Evolutionary conservation across 2,329 filamentous ascomycete genomes (phyloP).

Genomic region (Geosmithia flava): DNA sequence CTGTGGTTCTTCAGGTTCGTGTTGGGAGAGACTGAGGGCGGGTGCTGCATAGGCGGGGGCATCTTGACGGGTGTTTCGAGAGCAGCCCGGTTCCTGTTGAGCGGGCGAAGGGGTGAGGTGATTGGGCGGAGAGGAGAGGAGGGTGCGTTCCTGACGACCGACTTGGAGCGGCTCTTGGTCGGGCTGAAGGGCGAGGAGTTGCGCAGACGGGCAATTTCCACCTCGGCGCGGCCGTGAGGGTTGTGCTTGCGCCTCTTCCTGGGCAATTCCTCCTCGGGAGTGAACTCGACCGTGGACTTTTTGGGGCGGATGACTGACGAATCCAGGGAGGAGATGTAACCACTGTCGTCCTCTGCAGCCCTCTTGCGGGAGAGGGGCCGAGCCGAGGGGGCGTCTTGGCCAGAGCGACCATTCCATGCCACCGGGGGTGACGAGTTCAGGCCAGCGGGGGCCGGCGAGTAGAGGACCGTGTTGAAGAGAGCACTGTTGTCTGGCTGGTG

Average conservation of each 20-base stretch:
- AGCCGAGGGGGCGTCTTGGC: not conserved
- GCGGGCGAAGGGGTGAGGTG: conserved; percentile 69
- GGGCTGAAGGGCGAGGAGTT: conserved; percentile 91
- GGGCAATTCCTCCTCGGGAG: conserved; percentile 69
- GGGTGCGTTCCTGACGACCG: conserved; percentile 26
- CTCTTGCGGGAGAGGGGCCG: conserved; percentile 43
- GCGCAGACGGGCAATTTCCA: conserved; percentile 86
- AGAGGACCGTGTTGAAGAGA: conserved; percentile 37
- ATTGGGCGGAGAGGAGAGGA: conserved; percentile 57
- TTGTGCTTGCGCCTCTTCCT: conserved; percentile 56
- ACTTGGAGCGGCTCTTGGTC: conserved; percentile 50
- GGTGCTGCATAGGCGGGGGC: conserved; percentile 40
- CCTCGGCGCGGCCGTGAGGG: conserved; percentile 48
- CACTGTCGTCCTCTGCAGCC: conserved; percentile 60
- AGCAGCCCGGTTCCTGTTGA: conserved; percentile 13
- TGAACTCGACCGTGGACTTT: conserved; percentile 50
- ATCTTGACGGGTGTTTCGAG: conserved; percentile 46
- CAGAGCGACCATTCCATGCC: not conserved
- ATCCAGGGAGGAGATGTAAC: conserved; percentile 92
- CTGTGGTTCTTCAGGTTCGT: conserved; percentile 86
- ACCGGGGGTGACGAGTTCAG: conserved; percentile 91
- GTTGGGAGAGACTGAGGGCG: conserved; percentile 79
- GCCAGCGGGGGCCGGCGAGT: conserved; percentile 56
- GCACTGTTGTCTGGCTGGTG: conserved; percentile 26
- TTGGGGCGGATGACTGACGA: conserved; percentile 74